Percentiles rank a stretch among this genome's conserved stretches.
phyloP scores from a whole-genome alignment of 2,329 filamentous ascomycete species.

The Calonectria ilicicola region DNA sequence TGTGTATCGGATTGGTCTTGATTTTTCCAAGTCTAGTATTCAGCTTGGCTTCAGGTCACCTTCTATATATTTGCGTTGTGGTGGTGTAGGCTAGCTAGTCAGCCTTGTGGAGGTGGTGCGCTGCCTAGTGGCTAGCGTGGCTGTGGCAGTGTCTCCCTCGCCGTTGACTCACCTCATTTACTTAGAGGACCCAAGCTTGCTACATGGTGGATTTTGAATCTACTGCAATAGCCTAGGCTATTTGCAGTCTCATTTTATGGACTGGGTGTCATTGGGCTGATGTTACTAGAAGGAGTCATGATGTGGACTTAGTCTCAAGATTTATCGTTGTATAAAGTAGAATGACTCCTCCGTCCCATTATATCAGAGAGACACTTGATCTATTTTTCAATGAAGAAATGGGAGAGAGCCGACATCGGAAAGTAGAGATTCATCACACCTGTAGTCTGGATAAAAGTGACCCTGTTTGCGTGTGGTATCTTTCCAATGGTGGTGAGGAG shows the following conservation, averaged over 20 bases:
- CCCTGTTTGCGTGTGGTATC: too few species aligned
- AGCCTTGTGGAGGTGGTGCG: conserved; percentile 17
- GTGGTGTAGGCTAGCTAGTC: background rate
- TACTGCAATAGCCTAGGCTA: background rate
- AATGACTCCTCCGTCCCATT: too few species aligned
- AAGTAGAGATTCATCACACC: too few species aligned
- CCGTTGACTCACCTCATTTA: conserved; percentile 38
- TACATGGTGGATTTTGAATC: background rate
- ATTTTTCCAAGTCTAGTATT: background rate
- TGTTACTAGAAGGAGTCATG: too few species aligned
- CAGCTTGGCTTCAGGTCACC: background rate
- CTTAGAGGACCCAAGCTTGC: background rate
- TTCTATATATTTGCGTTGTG: conserved; percentile 8
- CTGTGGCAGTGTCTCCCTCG: conserved; percentile 27
- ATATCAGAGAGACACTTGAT: too few species aligned
- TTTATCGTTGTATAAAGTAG: too few species aligned
- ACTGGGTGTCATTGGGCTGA: too few species aligned
- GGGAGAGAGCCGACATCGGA: too few species aligned
- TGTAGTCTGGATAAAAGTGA: too few species aligned
- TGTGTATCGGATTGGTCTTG: background rate
- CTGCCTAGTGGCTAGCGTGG: conserved; percentile 13
- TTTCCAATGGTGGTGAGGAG: too few species aligned
- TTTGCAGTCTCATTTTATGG: background rate
- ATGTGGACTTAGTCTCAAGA: too few species aligned
- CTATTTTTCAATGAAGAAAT: too few species aligned